Percentiles rank a stretch among this genome's conserved stretches.
phyloP scores from a whole-genome alignment of 176 grass and related monocot genomes.

The Elaeis guineensis region DNA sequence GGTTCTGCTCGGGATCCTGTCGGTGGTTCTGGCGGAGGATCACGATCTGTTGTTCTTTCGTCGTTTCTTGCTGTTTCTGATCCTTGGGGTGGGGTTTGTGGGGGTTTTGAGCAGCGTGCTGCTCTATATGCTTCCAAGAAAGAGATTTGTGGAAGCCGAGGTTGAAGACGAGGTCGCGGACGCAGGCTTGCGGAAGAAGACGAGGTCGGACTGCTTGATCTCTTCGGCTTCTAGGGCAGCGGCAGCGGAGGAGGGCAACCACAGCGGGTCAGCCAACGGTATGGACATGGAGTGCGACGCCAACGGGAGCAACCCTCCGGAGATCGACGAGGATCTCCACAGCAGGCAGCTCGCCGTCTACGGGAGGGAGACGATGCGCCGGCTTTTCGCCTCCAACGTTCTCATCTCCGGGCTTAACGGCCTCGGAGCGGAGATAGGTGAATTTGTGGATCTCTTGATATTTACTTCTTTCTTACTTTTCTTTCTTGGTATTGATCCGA shows the following conservation, averaged over 20 bases:
- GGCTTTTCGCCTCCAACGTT: conserved; percentile 77
- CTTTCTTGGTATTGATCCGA: too few species aligned
- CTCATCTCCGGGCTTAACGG: conserved; percentile 79
- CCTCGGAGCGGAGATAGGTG: conserved; percentile 74
- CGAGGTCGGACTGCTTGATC: conserved; percentile 23
- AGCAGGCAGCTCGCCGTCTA: conserved; percentile 87
- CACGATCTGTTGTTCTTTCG: conserved; percentile 35
- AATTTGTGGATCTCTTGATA: too few species aligned
- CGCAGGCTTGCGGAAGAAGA: conserved; percentile 39
- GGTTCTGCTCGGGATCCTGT: conserved; percentile 20
- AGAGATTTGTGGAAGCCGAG: conserved; percentile 47
- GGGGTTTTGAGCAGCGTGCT: conserved; percentile 35
- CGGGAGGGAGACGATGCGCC: conserved; percentile 81
- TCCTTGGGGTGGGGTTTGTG: conserved; percentile 36
- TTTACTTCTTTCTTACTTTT: too few species aligned
- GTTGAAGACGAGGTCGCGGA: conserved; percentile 17
- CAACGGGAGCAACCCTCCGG: conserved; percentile 7
- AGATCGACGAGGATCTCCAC: conserved; percentile 92
- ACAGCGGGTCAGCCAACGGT: too few species aligned
- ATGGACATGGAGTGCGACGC: conserved; percentile 9
- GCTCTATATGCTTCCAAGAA: conserved; percentile 63
- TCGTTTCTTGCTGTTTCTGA: conserved; percentile 23
- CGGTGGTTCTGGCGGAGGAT: conserved; percentile 3
- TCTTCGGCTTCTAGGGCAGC: not conserved
- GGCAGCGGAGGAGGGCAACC: not conserved